These are phyloP conservation scores for Brassica nigra DNA, from an alignment of 345 rosid species.

Conservation along the genomic window DNA sequence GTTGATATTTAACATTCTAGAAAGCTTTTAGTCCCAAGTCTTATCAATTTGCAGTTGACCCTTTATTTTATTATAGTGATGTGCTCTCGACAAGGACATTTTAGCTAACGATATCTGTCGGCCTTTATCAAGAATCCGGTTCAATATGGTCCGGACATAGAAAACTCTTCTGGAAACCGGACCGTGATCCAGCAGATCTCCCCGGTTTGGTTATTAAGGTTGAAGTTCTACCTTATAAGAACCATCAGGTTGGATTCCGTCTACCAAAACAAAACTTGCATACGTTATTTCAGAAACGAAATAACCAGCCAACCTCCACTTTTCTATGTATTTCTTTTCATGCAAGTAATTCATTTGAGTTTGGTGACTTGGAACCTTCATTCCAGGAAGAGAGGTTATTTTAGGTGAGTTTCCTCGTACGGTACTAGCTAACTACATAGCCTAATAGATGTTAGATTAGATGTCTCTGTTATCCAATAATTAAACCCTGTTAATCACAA, in stretches of 20 bases:
- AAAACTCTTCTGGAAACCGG: neutral
- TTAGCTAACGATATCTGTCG: conserved; percentile 21
- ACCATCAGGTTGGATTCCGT: neutral
- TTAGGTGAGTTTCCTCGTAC: conserved; percentile 30
- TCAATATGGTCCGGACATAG: neutral
- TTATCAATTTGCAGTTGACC: neutral
- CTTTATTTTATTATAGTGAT: conserved; percentile 5
- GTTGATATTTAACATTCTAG: conserved; percentile 9
- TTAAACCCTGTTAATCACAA: conserved; percentile 5
- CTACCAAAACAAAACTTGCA: conserved; percentile 12
- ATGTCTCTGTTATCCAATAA: conserved; percentile 24
- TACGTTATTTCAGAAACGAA: neutral
- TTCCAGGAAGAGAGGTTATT: conserved; percentile 14
- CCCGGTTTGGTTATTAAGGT: conserved; percentile 1
- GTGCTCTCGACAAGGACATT: conserved; percentile 19
- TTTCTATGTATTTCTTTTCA: neutral
- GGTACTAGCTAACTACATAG: conserved; percentile 13
- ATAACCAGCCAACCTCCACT: conserved; percentile 11
- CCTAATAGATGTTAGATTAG: conserved; percentile 14
- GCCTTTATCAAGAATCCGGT: conserved; percentile 1
- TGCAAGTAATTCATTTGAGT: neutral
- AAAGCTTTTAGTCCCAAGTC: conserved; percentile 1
- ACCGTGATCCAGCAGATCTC: neutral
- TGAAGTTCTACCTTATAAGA: neutral
- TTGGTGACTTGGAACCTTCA: neutral